Evolutionary conservation across 2,329 filamentous ascomycete genomes (phyloP), one percentile per base, ranked within the genome.

Genomic region (Microcyclosporella mali): DNA sequence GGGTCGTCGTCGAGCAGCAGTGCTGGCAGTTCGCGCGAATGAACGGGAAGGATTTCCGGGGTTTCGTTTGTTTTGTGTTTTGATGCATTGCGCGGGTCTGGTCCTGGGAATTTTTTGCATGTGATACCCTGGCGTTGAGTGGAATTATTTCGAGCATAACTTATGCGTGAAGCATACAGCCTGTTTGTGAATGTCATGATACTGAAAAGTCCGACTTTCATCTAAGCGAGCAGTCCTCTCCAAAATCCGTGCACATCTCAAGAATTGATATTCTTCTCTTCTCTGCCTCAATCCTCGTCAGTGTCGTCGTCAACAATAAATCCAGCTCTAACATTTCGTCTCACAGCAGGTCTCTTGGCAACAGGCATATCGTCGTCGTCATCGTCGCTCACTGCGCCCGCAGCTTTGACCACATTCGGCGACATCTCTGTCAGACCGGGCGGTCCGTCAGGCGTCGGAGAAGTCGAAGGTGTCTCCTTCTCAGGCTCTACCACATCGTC

Each of bases 301-400:
- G 50, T 55, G 55, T 71, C 69, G 43, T 71, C 69, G 43, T 69
- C 69, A 54, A 71, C 56, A 30, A 72, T 55, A 46, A 71, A 70
- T 0, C 66, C 68, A 29, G 65, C 69, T 39, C 68, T 58, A 32
- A 58, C 60, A 36, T 56, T 64, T 21, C 68, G 62, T 30, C 62
- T 62, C 12, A 46, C 42, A 14, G 55, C 55, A 16, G 55, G 53
- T 11, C 60, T 56, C 40, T 65, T 65, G 7, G 59, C 56, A 11
- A 59, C 54, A 14, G 63, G 59, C 35, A 62, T 53, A 31, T 52
- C 59, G 31, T 66, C 65, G 4, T 71, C 68, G 9, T 69, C 66
- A 4, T 70, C 66, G 3, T 67, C 66, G 19, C 67, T 64, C 28
- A 62, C 58, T 7, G 60, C 59, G 18, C 43, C 33, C 29, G 34